These are phyloP conservation scores for Ophiosphaerella korrae DNA, from an alignment of 2,329 filamentous ascomycete species.

Conservation along the genomic window DNA sequence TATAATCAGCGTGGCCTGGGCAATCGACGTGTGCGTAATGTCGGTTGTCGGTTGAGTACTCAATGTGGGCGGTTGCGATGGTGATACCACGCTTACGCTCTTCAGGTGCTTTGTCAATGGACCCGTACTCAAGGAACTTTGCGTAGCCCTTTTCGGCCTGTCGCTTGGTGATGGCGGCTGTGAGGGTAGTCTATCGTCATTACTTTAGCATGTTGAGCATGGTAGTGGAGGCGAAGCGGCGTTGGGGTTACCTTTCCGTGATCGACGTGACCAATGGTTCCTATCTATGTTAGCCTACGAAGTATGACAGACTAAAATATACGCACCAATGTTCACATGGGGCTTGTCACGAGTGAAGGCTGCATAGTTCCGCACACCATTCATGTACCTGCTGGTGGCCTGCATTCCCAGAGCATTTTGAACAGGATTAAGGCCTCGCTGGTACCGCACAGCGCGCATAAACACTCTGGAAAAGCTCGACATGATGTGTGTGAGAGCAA, in stretches of 20 bases:
- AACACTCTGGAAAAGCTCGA: conserved; percentile 82
- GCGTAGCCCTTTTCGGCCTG: conserved; percentile 94
- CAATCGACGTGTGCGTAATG: conserved; percentile 99
- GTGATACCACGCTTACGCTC: conserved; percentile 99
- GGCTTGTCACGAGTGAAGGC: conserved; percentile 89
- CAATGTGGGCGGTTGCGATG: conserved; percentile 97
- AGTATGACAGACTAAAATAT: not conserved
- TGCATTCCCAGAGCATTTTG: conserved; percentile 70
- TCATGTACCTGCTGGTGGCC: conserved; percentile 67
- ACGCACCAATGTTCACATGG: conserved; percentile 93
- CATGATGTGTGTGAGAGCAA: conserved; percentile 63
- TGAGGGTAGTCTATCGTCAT: conserved; percentile 81
- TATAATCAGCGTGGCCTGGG: conserved; percentile 99
- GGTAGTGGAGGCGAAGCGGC: conserved; percentile 16
- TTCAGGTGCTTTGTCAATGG: conserved; percentile 98
- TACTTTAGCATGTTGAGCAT: conserved; percentile 20
- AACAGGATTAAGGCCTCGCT: conserved; percentile 73
- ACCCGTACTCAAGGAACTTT: conserved; percentile 93
- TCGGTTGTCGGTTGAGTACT: conserved; percentile 90
- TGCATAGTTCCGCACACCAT: conserved; percentile 67
- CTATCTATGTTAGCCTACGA: conserved; percentile 51
- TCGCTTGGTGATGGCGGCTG: conserved; percentile 97
- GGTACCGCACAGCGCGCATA: conserved; percentile 78
- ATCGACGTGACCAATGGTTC: conserved; percentile 99
- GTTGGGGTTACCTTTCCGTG: conserved; percentile 82